These are phyloP conservation scores for Botrytis hyacinthi DNA, from an alignment of 2,329 filamentous ascomycete species.

Conservation along the genomic window DNA sequence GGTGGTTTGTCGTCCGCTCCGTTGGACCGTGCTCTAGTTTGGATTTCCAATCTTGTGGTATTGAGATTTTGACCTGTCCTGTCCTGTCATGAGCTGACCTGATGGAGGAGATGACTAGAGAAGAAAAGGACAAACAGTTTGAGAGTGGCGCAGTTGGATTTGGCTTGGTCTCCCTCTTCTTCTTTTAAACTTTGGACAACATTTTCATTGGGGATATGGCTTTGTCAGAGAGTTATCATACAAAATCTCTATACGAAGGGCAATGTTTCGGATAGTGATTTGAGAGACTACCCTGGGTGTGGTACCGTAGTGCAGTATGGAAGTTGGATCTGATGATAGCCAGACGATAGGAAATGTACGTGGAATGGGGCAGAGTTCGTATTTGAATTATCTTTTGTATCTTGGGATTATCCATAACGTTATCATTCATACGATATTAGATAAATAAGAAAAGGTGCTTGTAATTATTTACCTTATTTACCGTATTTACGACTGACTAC, in stretches of 20 bases:
- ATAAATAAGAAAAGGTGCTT: background rate
- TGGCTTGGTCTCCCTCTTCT: no score
- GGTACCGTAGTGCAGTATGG: background rate
- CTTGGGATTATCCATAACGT: background rate
- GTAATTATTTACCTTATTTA: no score
- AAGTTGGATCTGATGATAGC: background rate
- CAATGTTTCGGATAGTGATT: background rate
- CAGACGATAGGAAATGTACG: background rate
- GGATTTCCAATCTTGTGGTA: background rate
- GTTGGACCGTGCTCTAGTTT: background rate
- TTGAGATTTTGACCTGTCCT: background rate
- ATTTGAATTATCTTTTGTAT: background rate
- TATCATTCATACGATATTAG: background rate
- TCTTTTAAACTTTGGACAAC: background rate
- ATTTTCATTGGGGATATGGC: background rate
- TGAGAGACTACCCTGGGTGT: background rate
- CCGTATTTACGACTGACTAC: no score
- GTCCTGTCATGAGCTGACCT: background rate
- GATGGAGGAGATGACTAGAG: background rate
- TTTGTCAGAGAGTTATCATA: background rate
- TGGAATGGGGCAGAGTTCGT: background rate
- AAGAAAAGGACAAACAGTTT: background rate
- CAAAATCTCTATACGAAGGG: background rate
- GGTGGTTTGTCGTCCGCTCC: slow-evolving; percentile 4
- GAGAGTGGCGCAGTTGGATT: background rate